Percentiles rank a stretch among this genome's conserved stretches.
Conservation (phyloP, 495 filamentous ascomycete genomes). For the Neurospora sp. region DNA sequence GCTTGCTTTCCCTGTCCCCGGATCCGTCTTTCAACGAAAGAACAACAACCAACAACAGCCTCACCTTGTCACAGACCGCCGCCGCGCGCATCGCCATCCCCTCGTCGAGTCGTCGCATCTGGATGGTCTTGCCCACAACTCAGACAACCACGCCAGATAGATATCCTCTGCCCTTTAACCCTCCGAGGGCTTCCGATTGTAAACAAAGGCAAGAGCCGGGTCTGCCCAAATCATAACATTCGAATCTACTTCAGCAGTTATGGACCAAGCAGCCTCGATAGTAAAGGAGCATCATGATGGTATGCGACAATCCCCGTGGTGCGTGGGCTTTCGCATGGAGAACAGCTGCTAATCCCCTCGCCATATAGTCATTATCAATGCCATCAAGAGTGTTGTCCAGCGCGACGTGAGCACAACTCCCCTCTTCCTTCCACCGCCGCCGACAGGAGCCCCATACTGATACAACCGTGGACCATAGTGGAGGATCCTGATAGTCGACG, state of each 20-base stretch:
- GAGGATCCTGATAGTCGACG: constrained; percentile 90
- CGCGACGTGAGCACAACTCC: constrained; percentile 38
- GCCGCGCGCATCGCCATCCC: background rate
- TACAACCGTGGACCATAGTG: constrained; percentile 46
- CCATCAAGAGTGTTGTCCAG: constrained; percentile 43
- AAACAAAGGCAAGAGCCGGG: constrained; percentile 3
- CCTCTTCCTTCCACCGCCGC: background rate
- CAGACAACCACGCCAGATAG: background rate
- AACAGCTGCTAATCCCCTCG: background rate
- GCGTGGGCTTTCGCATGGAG: background rate
- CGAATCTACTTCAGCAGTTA: constrained; percentile 4
- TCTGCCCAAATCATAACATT: constrained; percentile 2
- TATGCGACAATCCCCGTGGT: constrained; percentile 4
- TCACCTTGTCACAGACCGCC: background rate
- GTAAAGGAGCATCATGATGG: constrained; percentile 28
- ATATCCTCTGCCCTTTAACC: background rate
- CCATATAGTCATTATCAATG: constrained; percentile 34
- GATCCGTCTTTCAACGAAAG: background rate
- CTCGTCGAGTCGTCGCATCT: background rate
- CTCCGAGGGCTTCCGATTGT: background rate
- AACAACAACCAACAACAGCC: background rate
- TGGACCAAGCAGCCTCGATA: constrained; percentile 24
- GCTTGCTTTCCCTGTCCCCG: background rate
- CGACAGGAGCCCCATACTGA: constrained; percentile 5
- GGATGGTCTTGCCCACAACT: background rate